Base-by-base conservation (phyloP, 1,284 basidiomycete genomes). In the Schizopora paradoxa region DNA sequence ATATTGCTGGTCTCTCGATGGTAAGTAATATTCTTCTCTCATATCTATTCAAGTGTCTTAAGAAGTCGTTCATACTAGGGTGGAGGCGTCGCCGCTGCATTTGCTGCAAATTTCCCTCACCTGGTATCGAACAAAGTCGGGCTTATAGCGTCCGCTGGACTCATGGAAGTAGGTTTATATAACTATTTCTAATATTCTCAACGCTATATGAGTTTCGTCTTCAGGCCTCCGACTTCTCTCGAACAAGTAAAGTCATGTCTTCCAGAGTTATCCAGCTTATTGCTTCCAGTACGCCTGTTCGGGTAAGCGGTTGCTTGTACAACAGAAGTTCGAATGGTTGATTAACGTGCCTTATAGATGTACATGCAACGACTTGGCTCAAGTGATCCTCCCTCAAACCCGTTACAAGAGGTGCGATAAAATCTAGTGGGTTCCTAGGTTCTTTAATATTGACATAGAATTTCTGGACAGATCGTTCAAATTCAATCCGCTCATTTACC, bases 1-100 rank as follows among this genome's bases (percentile, higher is more conserved):
- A 74, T 45, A 60, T 89, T 23, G 74, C 74, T 0, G 86, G 85
- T 11, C 65, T 86, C 2, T 88, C 85, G 11, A 89, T 89, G 84
- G 82, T 78, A 39, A 18, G 68, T 26, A 34, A 35, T 27, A 7
- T 38, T 7, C 14, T 41, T 31, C 6, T 40, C 25, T n/a, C 8
- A 16, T 14, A 14, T 34, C 26, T 6, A 37, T 31, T 21, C 41
- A n/a, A 36, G 25, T 27, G 27, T 53, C 18, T 6, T 11, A 26
- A 33, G n/a, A 27, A 3, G 16, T 13, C n/a, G 6, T n/a, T 27
- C 38, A 26, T 18, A 21, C n/a, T 47, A 86, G 83, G 84, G 86
- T 2, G 86, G 85, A 23, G 82, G 70, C 0, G 76, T 89, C 27
- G 77, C 83, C 11, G 72, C 78, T 1, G 75, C 83, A 1, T 88